Percentiles rank a stretch among this genome's conserved stretches.
Conservation (phyloP, 2,329 filamentous ascomycete genomes). For the Coleophoma crateriformis region DNA sequence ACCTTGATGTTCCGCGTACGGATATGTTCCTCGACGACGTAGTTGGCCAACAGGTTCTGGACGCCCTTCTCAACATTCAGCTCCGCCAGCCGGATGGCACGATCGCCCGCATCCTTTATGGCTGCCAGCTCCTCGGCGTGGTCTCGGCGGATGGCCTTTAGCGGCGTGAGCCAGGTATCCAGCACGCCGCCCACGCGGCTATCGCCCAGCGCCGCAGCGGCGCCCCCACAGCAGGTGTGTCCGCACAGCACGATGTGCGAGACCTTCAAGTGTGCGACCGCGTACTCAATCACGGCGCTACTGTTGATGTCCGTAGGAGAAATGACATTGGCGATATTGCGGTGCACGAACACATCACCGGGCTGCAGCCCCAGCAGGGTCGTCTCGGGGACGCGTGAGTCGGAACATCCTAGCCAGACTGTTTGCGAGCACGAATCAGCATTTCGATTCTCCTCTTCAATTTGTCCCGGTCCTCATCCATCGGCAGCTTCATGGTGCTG, state of each 20-base stretch:
- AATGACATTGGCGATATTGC: constrained; percentile 85
- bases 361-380: constrained; percentile 73
- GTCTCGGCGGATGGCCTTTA: constrained; percentile 36
- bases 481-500: background rate
- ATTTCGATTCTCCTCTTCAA: no score
- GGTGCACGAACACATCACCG: constrained; percentile 83
- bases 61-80: constrained; percentile 70
- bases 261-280: constrained; percentile 66
- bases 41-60: constrained; percentile 62
- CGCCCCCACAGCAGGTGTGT: constrained; percentile 64
- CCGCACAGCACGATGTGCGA: constrained; percentile 67
- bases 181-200: constrained; percentile 44
- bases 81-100: constrained; percentile 61
- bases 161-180: constrained; percentile 48
- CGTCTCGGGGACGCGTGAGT: constrained; percentile 80
- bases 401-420: constrained; percentile 85
- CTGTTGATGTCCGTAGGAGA: constrained; percentile 70
- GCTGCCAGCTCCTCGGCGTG: constrained; percentile 50
- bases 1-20: constrained; percentile 65
- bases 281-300: constrained; percentile 72
- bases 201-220: constrained; percentile 49
- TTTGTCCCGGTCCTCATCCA: no score
- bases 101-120: constrained; percentile 47
- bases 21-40: constrained; percentile 64
- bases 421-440: background rate